Evolutionary conservation across 371 early-diverging fungal species (phyloP), one percentile per base, ranked within the genome.

Genomic region (Dichotomocladium elegans): DNA sequence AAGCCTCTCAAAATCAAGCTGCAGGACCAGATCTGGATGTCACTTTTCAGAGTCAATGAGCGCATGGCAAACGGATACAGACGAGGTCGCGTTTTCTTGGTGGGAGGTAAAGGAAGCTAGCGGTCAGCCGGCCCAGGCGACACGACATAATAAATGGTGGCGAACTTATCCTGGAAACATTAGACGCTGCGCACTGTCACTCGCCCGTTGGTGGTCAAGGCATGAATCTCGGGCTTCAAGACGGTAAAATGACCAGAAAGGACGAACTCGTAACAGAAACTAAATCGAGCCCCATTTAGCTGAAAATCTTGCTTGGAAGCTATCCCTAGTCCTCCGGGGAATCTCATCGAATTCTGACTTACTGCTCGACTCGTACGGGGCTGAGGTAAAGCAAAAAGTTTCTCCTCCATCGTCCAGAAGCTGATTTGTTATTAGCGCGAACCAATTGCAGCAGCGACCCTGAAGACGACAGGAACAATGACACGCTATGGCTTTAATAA

Each of bases 151-250:
- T 12, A 21, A 17, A 1, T 10, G 21, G 4, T 24, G 3, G 14
- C 26, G 42, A 11, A 17, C 0, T 3, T 12, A 8, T 42, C 5
- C 33, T 25, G 35, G 3, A 14, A 37, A 46, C n/a, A n/a, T n/a
- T 51, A 60, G 76, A 76, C 59, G 59, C 76, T 43, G 70, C 72
- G 3, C 76, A 76, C 42, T 76, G 74, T 29, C 74, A 74, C 35
- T 70, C 71, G 0, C 74, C 74, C 26, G 58, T 54, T 25, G 74
- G 70, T 40, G 56, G 52, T 22, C 73, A 73, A 58, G 74, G 74
- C 14, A 62, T 74, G 71, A 74, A 74, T 27, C n/a, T 74, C 21
- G 71, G 74, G 10, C 22, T 70, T 4, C 64, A 68, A 33, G 74
- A 74, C 57, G 74, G 70, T 73, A 56, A 51, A 49, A 10, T n/a